phyloP scores from a whole-genome alignment of 2,329 filamentous ascomycete genomes.

The Aureobasidium uvarum region DNA sequence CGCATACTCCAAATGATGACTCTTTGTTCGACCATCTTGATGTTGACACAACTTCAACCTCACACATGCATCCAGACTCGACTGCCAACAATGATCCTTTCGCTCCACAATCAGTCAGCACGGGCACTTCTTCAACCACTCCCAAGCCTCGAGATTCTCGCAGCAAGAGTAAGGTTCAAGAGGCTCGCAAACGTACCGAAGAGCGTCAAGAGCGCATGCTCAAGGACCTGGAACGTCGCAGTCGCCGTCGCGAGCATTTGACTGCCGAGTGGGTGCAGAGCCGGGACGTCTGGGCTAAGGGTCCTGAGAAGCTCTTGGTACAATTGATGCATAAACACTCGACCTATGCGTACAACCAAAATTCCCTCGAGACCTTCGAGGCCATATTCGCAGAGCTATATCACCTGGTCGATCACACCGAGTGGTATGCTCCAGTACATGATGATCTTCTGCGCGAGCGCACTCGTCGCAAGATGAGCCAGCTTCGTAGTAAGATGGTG shows the following conservation, averaged over 20 bases:
- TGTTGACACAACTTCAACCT: not conserved
- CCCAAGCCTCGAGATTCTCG: conserved; percentile 37
- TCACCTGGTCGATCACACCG: conserved; percentile 38
- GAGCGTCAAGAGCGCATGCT: conserved; percentile 42
- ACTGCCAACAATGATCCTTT: conserved; percentile 21
- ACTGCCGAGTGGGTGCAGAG: conserved; percentile 42
- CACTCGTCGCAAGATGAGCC: conserved; percentile 42
- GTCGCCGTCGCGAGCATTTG: conserved; percentile 39
- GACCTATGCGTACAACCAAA: conserved; percentile 38
- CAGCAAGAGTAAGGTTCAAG: conserved; percentile 42
- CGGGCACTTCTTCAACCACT: not conserved
- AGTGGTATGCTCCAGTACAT: conserved; percentile 39
- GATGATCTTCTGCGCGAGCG: conserved; percentile 41
- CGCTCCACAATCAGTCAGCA: not conserved
- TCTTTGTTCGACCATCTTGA: conserved; percentile 21
- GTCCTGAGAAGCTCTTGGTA: conserved; percentile 38
- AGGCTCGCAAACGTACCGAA: conserved; percentile 39
- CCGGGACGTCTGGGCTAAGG: conserved; percentile 41
- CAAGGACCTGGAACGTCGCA: conserved; percentile 39
- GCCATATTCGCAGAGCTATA: conserved; percentile 40
- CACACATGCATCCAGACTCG: conserved; percentile 15
- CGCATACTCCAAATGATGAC: conserved; percentile 17
- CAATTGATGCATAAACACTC: conserved; percentile 41
- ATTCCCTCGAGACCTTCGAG: conserved; percentile 37
- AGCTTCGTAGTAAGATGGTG: conserved; percentile 41